Evolutionary conservation across 2,329 filamentous ascomycete genomes (phyloP).

Genomic region (Cryoendolithus antarcticus): DNA sequence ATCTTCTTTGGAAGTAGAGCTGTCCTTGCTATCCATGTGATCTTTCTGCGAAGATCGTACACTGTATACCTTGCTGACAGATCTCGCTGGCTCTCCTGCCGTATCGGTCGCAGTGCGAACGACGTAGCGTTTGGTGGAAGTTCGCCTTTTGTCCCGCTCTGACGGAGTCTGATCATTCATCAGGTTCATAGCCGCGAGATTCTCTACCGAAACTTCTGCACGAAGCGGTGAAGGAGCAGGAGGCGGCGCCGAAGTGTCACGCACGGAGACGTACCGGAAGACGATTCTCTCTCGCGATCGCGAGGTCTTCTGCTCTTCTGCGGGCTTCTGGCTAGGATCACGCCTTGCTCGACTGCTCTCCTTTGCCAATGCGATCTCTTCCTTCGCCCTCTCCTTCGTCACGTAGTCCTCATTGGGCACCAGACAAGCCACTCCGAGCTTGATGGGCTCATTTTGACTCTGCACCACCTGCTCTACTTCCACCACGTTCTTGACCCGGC

Average conservation of each 20-base stretch:
- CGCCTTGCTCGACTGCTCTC: too few species aligned
- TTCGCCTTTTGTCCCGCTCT: too few species aligned
- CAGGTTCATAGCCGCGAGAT: slow-evolving; percentile 5
- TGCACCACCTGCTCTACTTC: slow-evolving; percentile 4
- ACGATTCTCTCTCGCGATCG: slow-evolving; percentile 2
- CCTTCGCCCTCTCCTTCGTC: slow-evolving; percentile 8
- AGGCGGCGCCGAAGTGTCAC: background rate
- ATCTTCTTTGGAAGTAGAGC: too few species aligned
- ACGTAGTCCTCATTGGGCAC: slow-evolving; percentile 13
- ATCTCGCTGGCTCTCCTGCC: too few species aligned
- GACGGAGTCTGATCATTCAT: slow-evolving; percentile 4
- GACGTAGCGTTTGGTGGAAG: too few species aligned
- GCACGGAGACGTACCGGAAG: slow-evolving; percentile 5
- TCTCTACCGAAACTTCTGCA: slow-evolving; percentile 4
- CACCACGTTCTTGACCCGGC: slow-evolving; percentile 15
- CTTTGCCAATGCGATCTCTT: slow-evolving; percentile 1
- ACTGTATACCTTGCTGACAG: too few species aligned
- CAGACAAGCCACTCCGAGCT: slow-evolving; percentile 15
- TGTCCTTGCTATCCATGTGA: too few species aligned
- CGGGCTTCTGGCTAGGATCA: background rate
- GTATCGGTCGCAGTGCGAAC: too few species aligned
- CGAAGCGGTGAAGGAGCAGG: slow-evolving; percentile 1
- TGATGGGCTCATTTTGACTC: slow-evolving; percentile 14
- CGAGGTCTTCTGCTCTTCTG: background rate
- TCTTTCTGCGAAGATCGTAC: too few species aligned